Base-by-base conservation (phyloP, 805 yeast genomes). In the Scheffersomyces lignosus region DNA sequence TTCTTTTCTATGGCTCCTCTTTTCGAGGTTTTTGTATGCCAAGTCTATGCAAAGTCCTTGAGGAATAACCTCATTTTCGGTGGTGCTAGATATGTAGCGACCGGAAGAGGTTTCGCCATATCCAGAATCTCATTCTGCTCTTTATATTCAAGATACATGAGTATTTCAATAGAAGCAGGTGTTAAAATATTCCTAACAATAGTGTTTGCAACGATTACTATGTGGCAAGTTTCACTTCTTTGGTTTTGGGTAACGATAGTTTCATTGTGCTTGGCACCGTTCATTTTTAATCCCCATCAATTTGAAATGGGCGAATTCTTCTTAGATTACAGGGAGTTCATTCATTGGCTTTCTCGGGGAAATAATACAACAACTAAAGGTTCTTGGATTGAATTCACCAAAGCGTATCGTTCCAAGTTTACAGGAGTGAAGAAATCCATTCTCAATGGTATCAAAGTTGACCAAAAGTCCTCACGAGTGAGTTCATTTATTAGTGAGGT, bases 11-110 rank as follows among this genome's bases (percentile, higher is more conserved):
- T 90, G 41, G 85, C 97, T 2, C 97, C 97, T 2, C 64, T 90
- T 36, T 91, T 91, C 63, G 98, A 91, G 58, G 97, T 91, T 5
- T 89, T 91, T 64, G 96, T 87, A 6, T 88, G 97, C 58, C 96
- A 90, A 61, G 83, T 90, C 6, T 91, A 91, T 58, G 86, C 97
- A 3, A 78, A 79, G 49, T 76, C 96, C 0, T 66, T 91, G 48
- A 64, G 78, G 31, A 77, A 78, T 34, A 93, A 90, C 60, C 70
- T 91, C 33, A 74, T 89, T 1, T 83, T 85, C 64, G 98, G 98
- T 3, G 96, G 96, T 31, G 98, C 98, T 1, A 75, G 80, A 37
- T 91, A 91, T 55, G 84, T 91, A 44, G 81, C 96, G 8, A 88
- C 97, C 2, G 98, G 98, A 2, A 71, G 98, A 64, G 96, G 96